Base-by-base conservation (phyloP, 1,139 yeast genomes). In the Arxiozyma bovina region DNA sequence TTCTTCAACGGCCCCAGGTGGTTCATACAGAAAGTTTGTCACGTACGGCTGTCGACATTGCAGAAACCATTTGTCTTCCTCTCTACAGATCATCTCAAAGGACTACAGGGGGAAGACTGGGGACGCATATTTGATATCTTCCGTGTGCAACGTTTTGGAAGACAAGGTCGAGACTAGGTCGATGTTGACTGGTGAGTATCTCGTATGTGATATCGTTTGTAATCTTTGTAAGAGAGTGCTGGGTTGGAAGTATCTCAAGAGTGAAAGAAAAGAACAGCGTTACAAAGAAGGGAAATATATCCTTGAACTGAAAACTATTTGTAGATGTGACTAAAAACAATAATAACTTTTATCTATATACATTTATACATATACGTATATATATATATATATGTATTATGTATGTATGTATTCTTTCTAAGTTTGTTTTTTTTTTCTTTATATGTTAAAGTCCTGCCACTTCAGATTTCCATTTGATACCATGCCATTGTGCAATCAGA, bases 401-500 rank as follows among this genome's bases (percentile, higher is more conserved):
- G n/a, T 15, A n/a, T 52, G 38, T 21, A 43, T 48, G 38, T 41
- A 47, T 38, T 21, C 12, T 42, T 38, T 11, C 7, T 30, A 30
- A 49, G 30, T 27, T 27, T 22, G 42, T 23, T 17, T 8, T 38
- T 18, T 40, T 17, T 23, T 41, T 50, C 40, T 25, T 22, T 50
- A n/a, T n/a, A 34, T 52, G 6, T 46, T 54, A 65, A 45, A 66
- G 50, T 52, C 64, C 66, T 8, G 62, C 65, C 3, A 65, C 59
- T n/a, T 60, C 67, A 15, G 59, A 53, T 58, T 77, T 79, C 77
- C 95, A 89, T 11, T 70, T 73, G 9, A 84, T 76, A 1, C 89
- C 95, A 64, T 85, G 80, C 94, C 95, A 86, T 60, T 77, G 75
- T 60, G 88, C 77, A 41, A 90, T 73, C 58, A 79, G 79, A 56